These are phyloP conservation scores for Orbilia quercus DNA, from an alignment of 2,329 filamentous ascomycete genomes.

Conservation along the genomic window DNA sequence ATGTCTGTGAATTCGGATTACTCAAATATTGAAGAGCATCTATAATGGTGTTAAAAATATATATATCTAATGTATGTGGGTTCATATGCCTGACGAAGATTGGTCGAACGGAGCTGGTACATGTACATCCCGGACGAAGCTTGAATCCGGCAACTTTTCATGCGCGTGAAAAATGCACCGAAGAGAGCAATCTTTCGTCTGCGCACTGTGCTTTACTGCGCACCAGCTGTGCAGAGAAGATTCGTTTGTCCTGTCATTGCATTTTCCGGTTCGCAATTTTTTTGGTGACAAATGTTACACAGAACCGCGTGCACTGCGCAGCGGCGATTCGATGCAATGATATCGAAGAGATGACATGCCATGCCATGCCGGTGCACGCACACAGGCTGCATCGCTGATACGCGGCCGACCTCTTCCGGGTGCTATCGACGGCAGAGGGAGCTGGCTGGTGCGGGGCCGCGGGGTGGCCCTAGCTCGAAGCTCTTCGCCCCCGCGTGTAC, in stretches of 20 bases:
- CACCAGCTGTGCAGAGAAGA: no score
- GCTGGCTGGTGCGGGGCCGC: no score
- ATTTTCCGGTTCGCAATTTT: conserved; percentile 9
- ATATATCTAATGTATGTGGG: no score
- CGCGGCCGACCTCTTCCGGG: no score
- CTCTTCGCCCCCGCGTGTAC: no score
- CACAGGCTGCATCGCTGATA: no score
- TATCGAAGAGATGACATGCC: neutral
- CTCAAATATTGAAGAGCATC: conserved; percentile 15
- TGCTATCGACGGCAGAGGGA: no score
- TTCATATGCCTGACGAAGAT: no score
- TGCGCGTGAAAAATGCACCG: neutral
- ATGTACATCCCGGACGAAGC: no score
- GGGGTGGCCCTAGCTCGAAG: no score
- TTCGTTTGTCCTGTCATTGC: neutral
- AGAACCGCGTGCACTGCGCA: neutral
- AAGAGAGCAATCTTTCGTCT: neutral
- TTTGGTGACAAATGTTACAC: conserved; percentile 38
- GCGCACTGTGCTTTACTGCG: no score
- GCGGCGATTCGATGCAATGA: neutral
- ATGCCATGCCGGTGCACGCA: neutral
- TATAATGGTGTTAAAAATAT: neutral
- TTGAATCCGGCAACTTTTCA: neutral
- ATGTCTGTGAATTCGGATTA: conserved; percentile 42
- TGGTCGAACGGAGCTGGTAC: no score